Evolutionary conservation across 441 rosid genomes (phyloP).

Genomic region (Pelargonium australe): DNA sequence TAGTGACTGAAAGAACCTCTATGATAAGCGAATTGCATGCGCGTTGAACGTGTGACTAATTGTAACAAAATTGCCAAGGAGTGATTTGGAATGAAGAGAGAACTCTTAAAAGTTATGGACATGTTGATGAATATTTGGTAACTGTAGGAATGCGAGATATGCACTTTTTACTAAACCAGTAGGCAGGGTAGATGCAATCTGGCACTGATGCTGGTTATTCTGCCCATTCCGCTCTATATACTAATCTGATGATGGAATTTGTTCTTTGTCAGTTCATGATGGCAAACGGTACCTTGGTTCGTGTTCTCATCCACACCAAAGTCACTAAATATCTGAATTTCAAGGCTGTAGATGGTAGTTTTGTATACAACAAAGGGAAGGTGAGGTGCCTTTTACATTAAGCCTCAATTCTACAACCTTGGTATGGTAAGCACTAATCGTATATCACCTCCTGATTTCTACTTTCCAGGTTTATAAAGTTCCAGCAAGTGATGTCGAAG

Average conservation of each 20-base stretch:
- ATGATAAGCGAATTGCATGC: too few relatives aligned
- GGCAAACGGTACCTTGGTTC: slow-evolving; percentile 62
- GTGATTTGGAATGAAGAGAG: too few relatives aligned
- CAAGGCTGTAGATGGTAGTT: slow-evolving; percentile 69
- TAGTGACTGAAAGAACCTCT: too few relatives aligned
- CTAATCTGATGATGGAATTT: background rate
- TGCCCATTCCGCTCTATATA: background rate
- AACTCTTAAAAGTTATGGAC: too few relatives aligned
- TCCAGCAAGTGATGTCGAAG: slow-evolving; percentile 70
- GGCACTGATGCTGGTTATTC: background rate
- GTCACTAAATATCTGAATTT: slow-evolving; percentile 71
- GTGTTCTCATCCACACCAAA: slow-evolving; percentile 58
- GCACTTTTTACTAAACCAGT: too few relatives aligned
- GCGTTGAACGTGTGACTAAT: too few relatives aligned
- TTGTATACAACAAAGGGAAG: slow-evolving; percentile 67
- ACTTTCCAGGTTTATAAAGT: slow-evolving; percentile 50
- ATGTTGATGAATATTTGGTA: too few relatives aligned
- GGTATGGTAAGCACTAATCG: background rate
- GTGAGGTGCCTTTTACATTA: slow-evolving; percentile 20
- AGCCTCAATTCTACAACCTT: background rate
- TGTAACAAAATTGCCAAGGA: too few relatives aligned
- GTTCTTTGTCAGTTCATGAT: slow-evolving; percentile 45
- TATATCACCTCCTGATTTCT: background rate
- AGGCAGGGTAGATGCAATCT: background rate
- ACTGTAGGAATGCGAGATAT: too few relatives aligned